Evolutionary conservation across 306 rosid species (phyloP).

Genomic region (Macrotyloma uniflorum): DNA sequence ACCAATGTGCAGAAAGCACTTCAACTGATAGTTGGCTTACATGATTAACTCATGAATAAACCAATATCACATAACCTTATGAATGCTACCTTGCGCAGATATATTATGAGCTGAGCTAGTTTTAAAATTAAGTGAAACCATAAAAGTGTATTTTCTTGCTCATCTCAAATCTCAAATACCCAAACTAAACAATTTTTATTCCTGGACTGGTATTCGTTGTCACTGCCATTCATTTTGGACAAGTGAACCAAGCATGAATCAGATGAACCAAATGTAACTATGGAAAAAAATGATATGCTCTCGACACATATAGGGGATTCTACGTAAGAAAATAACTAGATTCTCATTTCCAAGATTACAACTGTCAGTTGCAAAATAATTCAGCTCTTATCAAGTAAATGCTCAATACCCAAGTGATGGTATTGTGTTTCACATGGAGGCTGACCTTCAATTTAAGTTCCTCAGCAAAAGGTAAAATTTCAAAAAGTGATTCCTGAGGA

Average conservation of each 20-base stretch:
- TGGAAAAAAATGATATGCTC: not conserved
- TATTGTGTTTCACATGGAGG: not conserved
- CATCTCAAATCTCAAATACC: not conserved
- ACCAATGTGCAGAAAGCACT: slow-evolving; percentile 17
- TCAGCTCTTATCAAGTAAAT: not conserved
- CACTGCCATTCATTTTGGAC: not conserved
- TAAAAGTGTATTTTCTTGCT: not conserved
- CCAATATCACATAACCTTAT: not conserved
- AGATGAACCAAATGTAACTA: not conserved
- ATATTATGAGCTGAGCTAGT: not conserved
- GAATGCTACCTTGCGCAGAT: not conserved
- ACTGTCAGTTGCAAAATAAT: not conserved
- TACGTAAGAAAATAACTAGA: not conserved
- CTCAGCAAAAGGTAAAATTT: not conserved
- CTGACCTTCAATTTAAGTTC: slow-evolving; percentile 15
- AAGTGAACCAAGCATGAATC: not conserved
- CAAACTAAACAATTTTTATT: not conserved
- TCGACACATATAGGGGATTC: not conserved
- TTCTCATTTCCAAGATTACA: not conserved
- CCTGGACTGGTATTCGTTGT: not conserved
- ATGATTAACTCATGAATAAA: not conserved
- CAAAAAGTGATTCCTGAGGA: not conserved
- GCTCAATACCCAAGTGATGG: not conserved
- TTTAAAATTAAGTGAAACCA: not conserved
- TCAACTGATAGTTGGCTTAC: not conserved